A percentile compares a stretch with the other conserved stretches of the same genome.
These are phyloP conservation scores for Encephalitozoon romaleae DNA, from an alignment of 371 early-diverging fungal genomes.

Conservation along the genomic window DNA sequence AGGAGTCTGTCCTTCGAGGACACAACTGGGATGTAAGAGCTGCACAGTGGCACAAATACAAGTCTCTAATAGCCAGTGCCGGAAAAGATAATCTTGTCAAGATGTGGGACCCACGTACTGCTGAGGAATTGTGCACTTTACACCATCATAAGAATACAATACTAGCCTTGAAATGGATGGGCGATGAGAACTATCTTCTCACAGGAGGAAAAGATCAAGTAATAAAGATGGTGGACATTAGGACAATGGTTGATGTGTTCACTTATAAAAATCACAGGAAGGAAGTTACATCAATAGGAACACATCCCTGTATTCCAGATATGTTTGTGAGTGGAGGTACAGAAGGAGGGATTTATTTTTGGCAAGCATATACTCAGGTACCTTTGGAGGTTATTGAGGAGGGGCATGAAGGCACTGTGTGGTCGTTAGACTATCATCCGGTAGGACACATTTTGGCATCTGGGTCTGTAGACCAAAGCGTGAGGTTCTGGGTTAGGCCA, in stretches of 20 bases:
- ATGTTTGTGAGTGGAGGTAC: slow-evolving; percentile 83
- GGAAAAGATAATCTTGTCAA: slow-evolving; percentile 93
- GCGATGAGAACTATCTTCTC: slow-evolving; percentile 87
- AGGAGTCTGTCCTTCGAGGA: slow-evolving; percentile 67
- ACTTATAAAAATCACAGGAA: slow-evolving; percentile 79
- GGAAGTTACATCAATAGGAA: slow-evolving; percentile 70
- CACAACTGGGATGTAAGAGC: slow-evolving; percentile 99
- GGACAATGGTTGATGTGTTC: slow-evolving; percentile 83
- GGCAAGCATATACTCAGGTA: slow-evolving; percentile 67
- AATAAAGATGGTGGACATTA: slow-evolving; percentile 83
- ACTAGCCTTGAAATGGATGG: slow-evolving; percentile 78
- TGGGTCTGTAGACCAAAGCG: slow-evolving; percentile 89
- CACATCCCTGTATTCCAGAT: slow-evolving; percentile 85
- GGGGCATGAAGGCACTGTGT: slow-evolving; percentile 87
- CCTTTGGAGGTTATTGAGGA: slow-evolving; percentile 69
- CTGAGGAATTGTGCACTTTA: slow-evolving; percentile 75
- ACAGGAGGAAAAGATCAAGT: slow-evolving; percentile 87
- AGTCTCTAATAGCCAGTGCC: slow-evolving; percentile 87
- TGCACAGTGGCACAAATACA: slow-evolving; percentile 92
- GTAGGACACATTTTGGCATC: slow-evolving; percentile 87
- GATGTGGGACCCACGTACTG: slow-evolving; percentile 93
- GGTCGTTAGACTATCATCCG: slow-evolving; percentile 97
- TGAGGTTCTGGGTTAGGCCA: slow-evolving; percentile 91
- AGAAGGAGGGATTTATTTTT: slow-evolving; percentile 81
- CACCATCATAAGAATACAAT: slow-evolving; percentile 92